Conservation (phyloP, 768 basidiomycete genomes). For the Amanita thiersii region DNA sequence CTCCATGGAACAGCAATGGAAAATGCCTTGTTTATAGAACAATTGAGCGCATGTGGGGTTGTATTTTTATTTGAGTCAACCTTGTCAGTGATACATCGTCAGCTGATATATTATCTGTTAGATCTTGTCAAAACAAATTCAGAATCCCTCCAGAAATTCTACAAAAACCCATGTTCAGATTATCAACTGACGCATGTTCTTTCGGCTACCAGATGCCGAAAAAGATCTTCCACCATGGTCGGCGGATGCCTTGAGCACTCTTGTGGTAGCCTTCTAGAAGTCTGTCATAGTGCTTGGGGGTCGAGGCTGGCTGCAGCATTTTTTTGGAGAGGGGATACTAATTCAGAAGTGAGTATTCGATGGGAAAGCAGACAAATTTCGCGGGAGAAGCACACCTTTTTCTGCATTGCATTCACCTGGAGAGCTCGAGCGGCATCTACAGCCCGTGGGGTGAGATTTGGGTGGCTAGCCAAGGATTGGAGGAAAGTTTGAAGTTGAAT, state of each 20-base stretch:
- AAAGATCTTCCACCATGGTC: constrained; percentile 83
- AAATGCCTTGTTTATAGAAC: too few species aligned
- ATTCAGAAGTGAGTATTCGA: constrained; percentile 10
- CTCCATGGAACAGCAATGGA: too few species aligned
- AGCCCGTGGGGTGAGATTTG: constrained; percentile 52
- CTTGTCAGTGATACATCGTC: too few species aligned
- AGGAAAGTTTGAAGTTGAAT: constrained; percentile 65
- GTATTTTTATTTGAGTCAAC: too few species aligned
- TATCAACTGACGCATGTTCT: too few species aligned
- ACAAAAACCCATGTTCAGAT: too few species aligned
- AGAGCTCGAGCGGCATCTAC: constrained; percentile 54
- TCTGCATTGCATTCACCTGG: constrained; percentile 43
- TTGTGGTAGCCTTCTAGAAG: constrained; percentile 69
- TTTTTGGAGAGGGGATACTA: constrained; percentile 64
- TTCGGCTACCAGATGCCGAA: constrained; percentile 70
- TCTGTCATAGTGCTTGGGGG: constrained; percentile 65
- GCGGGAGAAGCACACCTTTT: constrained; percentile 44
- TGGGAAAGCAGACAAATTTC: constrained; percentile 12
- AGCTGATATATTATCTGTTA: too few species aligned
- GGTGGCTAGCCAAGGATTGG: constrained; percentile 57
- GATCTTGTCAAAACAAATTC: too few species aligned
- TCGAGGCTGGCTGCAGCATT: constrained; percentile 60
- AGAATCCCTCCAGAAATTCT: too few species aligned
- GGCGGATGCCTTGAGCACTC: constrained; percentile 64
- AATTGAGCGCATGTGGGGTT: too few species aligned